A percentile compares a stretch with the other conserved stretches of the same genome.
Conservation (phyloP, 2,329 filamentous ascomycete species). For the Pseudophaeomoniella oleicola region DNA sequence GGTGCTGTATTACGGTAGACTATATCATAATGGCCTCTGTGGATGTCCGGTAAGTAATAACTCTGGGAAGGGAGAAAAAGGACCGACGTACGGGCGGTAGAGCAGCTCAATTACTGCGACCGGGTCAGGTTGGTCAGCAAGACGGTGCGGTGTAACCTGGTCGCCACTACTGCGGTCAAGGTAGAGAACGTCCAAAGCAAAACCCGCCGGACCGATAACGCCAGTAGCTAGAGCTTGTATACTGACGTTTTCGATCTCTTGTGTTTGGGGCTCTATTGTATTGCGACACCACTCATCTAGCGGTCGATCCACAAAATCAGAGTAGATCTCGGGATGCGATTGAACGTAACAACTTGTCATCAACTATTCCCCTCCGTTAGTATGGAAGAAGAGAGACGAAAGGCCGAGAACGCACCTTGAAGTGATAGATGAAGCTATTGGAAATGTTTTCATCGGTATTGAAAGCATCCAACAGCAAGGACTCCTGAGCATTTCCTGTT, state of each 20-base stretch:
- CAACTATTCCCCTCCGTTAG: constrained; percentile 33
- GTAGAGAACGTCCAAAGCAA: constrained; percentile 79
- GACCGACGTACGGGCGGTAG: constrained; percentile 50
- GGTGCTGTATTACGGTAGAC: constrained; percentile 54
- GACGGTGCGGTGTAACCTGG: constrained; percentile 44
- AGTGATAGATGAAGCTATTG: constrained; percentile 72
- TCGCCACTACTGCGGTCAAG: constrained; percentile 71
- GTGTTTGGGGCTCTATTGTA: constrained; percentile 57
- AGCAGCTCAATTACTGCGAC: constrained; percentile 53
- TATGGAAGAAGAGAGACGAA: constrained; percentile 9
- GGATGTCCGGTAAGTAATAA: constrained; percentile 10
- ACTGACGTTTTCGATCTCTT: constrained; percentile 85
- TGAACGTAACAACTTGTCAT: constrained; percentile 78
- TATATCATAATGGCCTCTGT: constrained; percentile 79
- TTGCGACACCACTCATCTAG: constrained; percentile 55
- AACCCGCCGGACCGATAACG: constrained; percentile 61
- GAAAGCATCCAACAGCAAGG: constrained; percentile 53
- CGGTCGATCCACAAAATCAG: constrained; percentile 53
- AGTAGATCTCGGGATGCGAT: constrained; percentile 53
- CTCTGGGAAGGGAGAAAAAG: constrained; percentile 1
- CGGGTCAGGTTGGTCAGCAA: constrained; percentile 20
- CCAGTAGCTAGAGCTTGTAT: constrained; percentile 63
- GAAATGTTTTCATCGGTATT: constrained; percentile 56
- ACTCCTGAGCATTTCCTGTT: constrained; percentile 37
- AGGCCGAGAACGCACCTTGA: constrained; percentile 49